Percentiles rank a stretch among this genome's conserved stretches.
phyloP scores from a whole-genome alignment of 169 alveolate genomes.

The Theileria equi region DNA sequence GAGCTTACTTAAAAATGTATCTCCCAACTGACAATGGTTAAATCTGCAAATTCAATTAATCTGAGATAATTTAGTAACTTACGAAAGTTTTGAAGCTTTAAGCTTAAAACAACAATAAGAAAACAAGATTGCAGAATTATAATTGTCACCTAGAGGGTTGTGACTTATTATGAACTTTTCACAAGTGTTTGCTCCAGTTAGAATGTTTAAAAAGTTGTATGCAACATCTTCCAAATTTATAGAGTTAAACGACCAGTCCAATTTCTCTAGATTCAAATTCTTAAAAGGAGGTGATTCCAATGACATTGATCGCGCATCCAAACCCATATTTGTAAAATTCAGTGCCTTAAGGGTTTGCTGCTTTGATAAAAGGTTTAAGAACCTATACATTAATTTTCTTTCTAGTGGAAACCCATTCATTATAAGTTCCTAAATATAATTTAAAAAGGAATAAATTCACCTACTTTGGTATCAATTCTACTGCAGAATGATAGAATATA shows the following conservation, averaged over 20 bases:
- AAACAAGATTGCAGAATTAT: slow-evolving; percentile 26
- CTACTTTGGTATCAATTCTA: slow-evolving; percentile 11
- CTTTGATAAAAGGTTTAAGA: slow-evolving; percentile 20
- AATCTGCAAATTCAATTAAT: neutral
- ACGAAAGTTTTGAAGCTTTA: slow-evolving; percentile 29
- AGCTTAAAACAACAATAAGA: slow-evolving; percentile 4
- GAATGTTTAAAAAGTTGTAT: slow-evolving; percentile 15
- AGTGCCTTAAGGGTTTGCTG: slow-evolving; percentile 17
- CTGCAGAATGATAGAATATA: slow-evolving; percentile 61
- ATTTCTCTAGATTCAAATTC: slow-evolving; percentile 15
- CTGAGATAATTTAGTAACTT: neutral
- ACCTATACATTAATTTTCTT: slow-evolving; percentile 19
- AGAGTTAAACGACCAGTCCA: slow-evolving; percentile 48
- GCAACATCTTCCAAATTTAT: slow-evolving; percentile 2
- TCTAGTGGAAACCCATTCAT: slow-evolving; percentile 48
- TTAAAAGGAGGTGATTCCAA: slow-evolving; percentile 16
- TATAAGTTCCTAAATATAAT: slow-evolving; percentile 29
- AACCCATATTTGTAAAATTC: slow-evolving; percentile 44
- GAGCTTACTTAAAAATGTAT: slow-evolving; percentile 7
- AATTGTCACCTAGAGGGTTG: slow-evolving; percentile 60
- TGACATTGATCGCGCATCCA: slow-evolving; percentile 26
- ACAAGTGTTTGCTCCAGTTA: slow-evolving; percentile 12
- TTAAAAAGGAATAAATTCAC: neutral
- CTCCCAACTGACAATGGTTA: slow-evolving; percentile 34
- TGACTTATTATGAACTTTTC: slow-evolving; percentile 23